Evolutionary conservation across 73 alveolate genomes (phyloP).

Genomic region (Durusdinium trenchii): DNA sequence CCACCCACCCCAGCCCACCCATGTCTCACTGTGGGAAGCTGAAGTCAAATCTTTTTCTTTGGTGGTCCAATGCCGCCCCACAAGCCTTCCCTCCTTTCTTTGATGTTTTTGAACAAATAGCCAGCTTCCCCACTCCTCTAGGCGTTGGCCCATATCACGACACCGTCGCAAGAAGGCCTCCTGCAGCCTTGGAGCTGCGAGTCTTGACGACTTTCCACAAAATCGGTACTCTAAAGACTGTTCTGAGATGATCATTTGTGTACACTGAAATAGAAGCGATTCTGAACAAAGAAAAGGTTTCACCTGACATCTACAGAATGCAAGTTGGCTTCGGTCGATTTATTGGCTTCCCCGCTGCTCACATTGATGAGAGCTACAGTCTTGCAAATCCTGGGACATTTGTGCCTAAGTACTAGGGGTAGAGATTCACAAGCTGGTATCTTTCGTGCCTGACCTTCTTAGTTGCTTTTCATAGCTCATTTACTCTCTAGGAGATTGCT

Average conservation of each 20-base stretch:
- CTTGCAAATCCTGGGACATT: slow-evolving; percentile 31
- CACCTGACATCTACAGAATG: no score
- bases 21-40: no score
- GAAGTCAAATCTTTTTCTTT: no score
- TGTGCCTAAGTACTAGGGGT: neutral
- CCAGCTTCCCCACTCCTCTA: neutral
- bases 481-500: no score
- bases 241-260: neutral
- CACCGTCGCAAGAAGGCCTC: slow-evolving; percentile 23
- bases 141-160: neutral
- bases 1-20: no score
- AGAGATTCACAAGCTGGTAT: neutral
- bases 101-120: neutral
- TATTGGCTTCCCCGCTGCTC: neutral
- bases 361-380: slow-evolving; percentile 28
- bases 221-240: neutral
- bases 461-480: no score
- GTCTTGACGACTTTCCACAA: neutral
- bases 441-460: no score
- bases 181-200: slow-evolving; percentile 5
- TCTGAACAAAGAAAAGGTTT: neutral
- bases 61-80: no score
- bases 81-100: no score
- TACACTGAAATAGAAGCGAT: neutral
- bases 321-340: no score